Conservation (phyloP, 2,329 filamentous ascomycete species). For the Pseudocercospora eumusae region DNA sequence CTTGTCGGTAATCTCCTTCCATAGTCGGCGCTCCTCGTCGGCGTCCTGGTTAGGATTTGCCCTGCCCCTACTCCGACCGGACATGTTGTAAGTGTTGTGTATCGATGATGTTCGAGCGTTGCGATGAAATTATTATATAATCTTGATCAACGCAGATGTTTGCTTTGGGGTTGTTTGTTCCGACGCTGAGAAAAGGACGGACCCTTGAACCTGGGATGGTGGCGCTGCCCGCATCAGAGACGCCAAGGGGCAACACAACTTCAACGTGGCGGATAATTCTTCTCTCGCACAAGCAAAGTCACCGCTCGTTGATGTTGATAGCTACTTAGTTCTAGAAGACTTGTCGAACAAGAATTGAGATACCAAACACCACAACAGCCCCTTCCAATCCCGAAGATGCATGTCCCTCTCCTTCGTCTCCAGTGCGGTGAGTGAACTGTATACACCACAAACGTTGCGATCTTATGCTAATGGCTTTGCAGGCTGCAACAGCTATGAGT, state of each 20-base stretch:
- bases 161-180: not conserved
- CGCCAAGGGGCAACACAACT: too few species aligned
- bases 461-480: conserved; percentile 13
- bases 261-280: not conserved
- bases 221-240: too few species aligned
- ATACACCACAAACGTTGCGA: not conserved
- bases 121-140: too few species aligned
- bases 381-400: conserved; percentile 52
- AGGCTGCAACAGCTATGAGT: conserved; percentile 98
- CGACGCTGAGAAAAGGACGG: not conserved
- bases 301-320: not conserved
- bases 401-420: conserved; percentile 80
- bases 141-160: not conserved
- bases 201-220: too few species aligned
- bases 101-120: not conserved
- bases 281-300: not conserved
- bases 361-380: too few species aligned
- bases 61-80: conserved; percentile 48
- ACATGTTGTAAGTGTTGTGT: conserved; percentile 40
- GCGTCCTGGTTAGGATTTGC: conserved; percentile 52
- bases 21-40: conserved; percentile 53
- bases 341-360: not conserved
- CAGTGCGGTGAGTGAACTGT: conserved; percentile 63
- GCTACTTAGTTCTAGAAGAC: not conserved
- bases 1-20: conserved; percentile 51